Conservation (phyloP, 2,329 filamentous ascomycete species). For the Fusarium globosum region DNA sequence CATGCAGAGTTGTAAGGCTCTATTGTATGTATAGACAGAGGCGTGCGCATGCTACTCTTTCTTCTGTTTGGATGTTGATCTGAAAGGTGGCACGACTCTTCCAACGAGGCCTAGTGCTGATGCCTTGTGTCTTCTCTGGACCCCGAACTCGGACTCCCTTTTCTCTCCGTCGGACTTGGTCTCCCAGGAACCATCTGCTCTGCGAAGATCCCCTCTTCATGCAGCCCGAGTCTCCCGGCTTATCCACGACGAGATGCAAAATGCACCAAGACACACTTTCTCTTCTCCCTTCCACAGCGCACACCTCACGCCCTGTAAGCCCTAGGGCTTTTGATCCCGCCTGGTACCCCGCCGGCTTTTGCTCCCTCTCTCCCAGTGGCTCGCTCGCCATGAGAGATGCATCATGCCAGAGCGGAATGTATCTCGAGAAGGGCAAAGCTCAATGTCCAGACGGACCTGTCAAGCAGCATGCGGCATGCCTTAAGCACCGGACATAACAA, state of each 20-base stretch:
- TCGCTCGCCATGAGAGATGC: conserved; percentile 8
- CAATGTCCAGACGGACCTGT: conserved; percentile 4
- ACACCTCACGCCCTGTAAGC: conserved; percentile 42
- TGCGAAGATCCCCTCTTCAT: conserved; percentile 35
- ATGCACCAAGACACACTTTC: conserved; percentile 8
- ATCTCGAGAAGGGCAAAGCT: conserved; percentile 1
- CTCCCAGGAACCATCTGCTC: conserved; percentile 30
- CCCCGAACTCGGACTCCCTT: conserved; percentile 9
- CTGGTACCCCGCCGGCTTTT: conserved; percentile 24
- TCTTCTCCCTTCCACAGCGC: background rate
- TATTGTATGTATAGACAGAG: background rate
- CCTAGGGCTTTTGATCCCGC: conserved; percentile 33
- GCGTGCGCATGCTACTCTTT: background rate
- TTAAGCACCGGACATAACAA: conserved; percentile 11
- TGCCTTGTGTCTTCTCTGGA: background rate
- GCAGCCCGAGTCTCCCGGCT: conserved; percentile 17
- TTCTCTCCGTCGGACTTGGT: background rate
- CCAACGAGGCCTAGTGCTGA: conserved; percentile 31
- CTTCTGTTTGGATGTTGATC: conserved; percentile 4
- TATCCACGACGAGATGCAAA: conserved; percentile 13
- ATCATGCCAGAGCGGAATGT: conserved; percentile 7
- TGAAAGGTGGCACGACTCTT: conserved; percentile 3
- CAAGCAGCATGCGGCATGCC: background rate
- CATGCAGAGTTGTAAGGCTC: conserved; percentile 8
- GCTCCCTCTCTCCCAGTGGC: conserved; percentile 11